These are phyloP conservation scores for Tricholoma terreum DNA, from an alignment of 768 basidiomycete genomes.

Conservation along the genomic window DNA sequence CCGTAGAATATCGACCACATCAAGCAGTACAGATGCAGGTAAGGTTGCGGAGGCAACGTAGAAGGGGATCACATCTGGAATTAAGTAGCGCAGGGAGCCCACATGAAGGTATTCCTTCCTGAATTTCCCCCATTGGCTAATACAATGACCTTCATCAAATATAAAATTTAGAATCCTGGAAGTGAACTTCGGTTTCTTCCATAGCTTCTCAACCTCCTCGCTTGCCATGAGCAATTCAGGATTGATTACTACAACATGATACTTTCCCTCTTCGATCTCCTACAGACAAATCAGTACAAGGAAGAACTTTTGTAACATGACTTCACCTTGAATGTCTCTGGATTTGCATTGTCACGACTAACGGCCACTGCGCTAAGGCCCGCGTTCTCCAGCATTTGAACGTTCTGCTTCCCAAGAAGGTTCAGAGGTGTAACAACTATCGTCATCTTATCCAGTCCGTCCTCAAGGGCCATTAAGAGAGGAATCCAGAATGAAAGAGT, in stretches of 20 bases:
- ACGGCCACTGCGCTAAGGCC: conserved; percentile 20
- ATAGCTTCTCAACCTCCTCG: not conserved
- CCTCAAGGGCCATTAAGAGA: conserved; percentile 15
- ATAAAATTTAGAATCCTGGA: conserved; percentile 14
- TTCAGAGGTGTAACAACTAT: conserved; percentile 23
- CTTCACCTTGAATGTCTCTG: conserved; percentile 16
- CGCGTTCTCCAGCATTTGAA: conserved; percentile 4
- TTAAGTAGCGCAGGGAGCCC: conserved; percentile 8
- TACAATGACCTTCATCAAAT: conserved; percentile 40
- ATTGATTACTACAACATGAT: conserved; percentile 24
- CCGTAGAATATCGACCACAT: conserved; percentile 19
- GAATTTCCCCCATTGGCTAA: conserved; percentile 36
- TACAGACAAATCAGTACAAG: not conserved
- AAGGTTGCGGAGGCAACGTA: conserved; percentile 33
- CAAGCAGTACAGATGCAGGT: conserved; percentile 17
- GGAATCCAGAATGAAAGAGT: conserved; percentile 20
- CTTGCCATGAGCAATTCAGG: conserved; percentile 12
- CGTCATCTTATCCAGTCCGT: conserved; percentile 13
- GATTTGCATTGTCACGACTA: conserved; percentile 9
- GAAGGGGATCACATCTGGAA: conserved; percentile 26
- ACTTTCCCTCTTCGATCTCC: conserved; percentile 11
- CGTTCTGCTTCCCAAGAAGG: conserved; percentile 28
- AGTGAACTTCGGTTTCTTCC: conserved; percentile 2
- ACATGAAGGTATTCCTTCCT: conserved; percentile 31
- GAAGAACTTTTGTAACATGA: not conserved